phyloP scores from a whole-genome alignment of 192 early-diverging fungal genomes.

The Coemansia sp. region DNA sequence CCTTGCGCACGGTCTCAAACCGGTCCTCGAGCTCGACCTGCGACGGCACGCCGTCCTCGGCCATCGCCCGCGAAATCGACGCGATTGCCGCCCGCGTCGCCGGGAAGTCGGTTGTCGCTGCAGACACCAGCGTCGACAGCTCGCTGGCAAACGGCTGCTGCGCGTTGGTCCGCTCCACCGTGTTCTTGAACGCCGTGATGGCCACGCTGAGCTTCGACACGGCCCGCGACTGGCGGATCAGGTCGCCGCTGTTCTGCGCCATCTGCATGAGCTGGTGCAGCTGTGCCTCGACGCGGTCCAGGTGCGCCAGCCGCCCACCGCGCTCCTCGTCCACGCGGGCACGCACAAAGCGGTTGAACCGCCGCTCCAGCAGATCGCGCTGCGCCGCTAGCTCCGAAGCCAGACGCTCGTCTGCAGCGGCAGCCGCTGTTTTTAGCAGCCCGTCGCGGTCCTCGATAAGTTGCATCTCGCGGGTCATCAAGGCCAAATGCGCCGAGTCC shows the following conservation, averaged over 20 bases:
- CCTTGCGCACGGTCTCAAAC: slow-evolving; percentile 64
- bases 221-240: slow-evolving; percentile 58
- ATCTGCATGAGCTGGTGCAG: slow-evolving; percentile 69
- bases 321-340: slow-evolving; percentile 84
- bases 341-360: slow-evolving; percentile 75
- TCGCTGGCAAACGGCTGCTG: slow-evolving; percentile 69
- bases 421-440: slow-evolving; percentile 46
- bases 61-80: slow-evolving; percentile 55
- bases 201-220: slow-evolving; percentile 64
- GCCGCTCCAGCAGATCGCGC: slow-evolving; percentile 66
- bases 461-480: slow-evolving; percentile 49
- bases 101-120: slow-evolving; percentile 47
- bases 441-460: slow-evolving; percentile 52
- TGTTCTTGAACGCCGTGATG: slow-evolving; percentile 60
- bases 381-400: slow-evolving; percentile 62
- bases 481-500: slow-evolving; percentile 44
- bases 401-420: slow-evolving; percentile 53
- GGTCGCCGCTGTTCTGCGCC: slow-evolving; percentile 62
- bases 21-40: slow-evolving; percentile 62
- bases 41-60: slow-evolving; percentile 61
- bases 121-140: slow-evolving; percentile 60
- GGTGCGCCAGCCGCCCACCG: slow-evolving; percentile 75
- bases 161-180: slow-evolving; percentile 30
- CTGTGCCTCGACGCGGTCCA: slow-evolving; percentile 78
- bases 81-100: slow-evolving; percentile 59